A percentile compares a stretch with the other conserved stretches of the same genome.
These are phyloP conservation scores for Leptodontidium sp. DNA, from an alignment of 2,329 filamentous ascomycete genomes.

Conservation along the genomic window DNA sequence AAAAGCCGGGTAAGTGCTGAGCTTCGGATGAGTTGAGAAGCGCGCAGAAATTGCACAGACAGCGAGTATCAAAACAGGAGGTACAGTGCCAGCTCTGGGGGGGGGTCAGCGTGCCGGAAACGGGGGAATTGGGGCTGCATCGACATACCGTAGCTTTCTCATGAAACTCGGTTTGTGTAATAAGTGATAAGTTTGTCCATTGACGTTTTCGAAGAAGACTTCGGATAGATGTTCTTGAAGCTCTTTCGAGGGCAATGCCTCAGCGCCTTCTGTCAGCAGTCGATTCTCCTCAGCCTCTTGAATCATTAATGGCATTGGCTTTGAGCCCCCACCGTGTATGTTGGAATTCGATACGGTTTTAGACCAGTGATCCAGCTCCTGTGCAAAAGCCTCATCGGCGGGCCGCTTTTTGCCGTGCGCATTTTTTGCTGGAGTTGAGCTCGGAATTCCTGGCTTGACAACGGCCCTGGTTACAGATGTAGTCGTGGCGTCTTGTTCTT, in stretches of 20 bases:
- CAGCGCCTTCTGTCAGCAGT: constrained; percentile 81
- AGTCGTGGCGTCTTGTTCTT: constrained; percentile 73
- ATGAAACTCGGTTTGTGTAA: constrained; percentile 98
- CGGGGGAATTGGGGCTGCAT: background rate
- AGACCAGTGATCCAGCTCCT: constrained; percentile 84
- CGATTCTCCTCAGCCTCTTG: constrained; percentile 78
- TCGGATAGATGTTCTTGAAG: constrained; percentile 94
- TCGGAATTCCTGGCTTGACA: constrained; percentile 79
- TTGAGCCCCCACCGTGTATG: constrained; percentile 54
- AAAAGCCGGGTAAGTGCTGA: constrained; percentile 77
- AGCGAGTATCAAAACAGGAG: constrained; percentile 90
- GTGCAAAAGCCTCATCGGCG: constrained; percentile 86
- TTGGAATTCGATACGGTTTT: constrained; percentile 63
- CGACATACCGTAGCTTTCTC: constrained; percentile 75
- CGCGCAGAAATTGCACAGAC: constrained; percentile 95
- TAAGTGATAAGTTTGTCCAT: constrained; percentile 93
- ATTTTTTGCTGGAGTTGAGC: constrained; percentile 60
- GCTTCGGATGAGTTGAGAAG: constrained; percentile 87
- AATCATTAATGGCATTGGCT: constrained; percentile 61
- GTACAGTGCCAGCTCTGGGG: constrained; percentile 75
- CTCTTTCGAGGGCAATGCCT: constrained; percentile 83
- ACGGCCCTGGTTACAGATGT: constrained; percentile 77
- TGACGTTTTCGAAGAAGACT: constrained; percentile 94
- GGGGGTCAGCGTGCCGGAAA: constrained; percentile 30
- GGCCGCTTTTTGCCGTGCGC: constrained; percentile 77